Percentiles rank a stretch among this genome's conserved stretches.
These are phyloP conservation scores for Candida ortonii DNA, from an alignment of 805 yeast genomes.

Conservation along the genomic window DNA sequence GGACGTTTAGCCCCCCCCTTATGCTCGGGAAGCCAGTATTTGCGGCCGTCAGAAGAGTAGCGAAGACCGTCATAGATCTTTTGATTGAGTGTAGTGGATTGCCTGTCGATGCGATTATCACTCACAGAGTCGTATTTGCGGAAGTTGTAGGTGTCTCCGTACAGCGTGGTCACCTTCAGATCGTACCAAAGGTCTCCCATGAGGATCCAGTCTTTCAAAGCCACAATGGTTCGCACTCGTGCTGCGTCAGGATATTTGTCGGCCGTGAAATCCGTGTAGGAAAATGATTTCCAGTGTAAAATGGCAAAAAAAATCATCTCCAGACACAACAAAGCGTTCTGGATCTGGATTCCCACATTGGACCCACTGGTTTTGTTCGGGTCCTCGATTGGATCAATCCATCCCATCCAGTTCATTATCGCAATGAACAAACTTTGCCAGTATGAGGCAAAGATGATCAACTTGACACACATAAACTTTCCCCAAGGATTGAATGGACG, in stretches of 20 bases:
- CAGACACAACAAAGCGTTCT: slow-evolving; percentile 73
- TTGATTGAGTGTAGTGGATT: slow-evolving; percentile 48
- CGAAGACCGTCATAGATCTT: slow-evolving; percentile 81
- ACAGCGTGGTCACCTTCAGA: slow-evolving; percentile 60
- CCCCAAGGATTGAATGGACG: slow-evolving; percentile 84
- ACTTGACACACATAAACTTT: slow-evolving; percentile 87
- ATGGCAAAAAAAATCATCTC: slow-evolving; percentile 85
- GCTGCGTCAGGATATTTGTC: slow-evolving; percentile 64
- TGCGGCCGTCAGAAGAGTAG: slow-evolving; percentile 73
- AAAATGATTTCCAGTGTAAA: slow-evolving; percentile 86
- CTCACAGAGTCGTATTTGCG: slow-evolving; percentile 77
- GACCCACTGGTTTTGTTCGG: slow-evolving; percentile 33
- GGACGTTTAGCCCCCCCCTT: neutral
- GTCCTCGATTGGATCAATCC: slow-evolving; percentile 29
- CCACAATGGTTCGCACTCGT: slow-evolving; percentile 56
- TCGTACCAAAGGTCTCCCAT: slow-evolving; percentile 76
- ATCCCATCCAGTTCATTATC: slow-evolving; percentile 46
- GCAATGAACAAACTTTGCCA: slow-evolving; percentile 84
- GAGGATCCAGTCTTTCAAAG: slow-evolving; percentile 75
- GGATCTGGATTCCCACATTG: slow-evolving; percentile 53
- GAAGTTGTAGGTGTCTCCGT: slow-evolving; percentile 76
- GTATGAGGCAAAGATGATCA: slow-evolving; percentile 94
- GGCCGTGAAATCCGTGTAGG: slow-evolving; percentile 67
- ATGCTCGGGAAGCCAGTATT: slow-evolving; percentile 66
- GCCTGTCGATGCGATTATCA: slow-evolving; percentile 23